phyloP scores from a whole-genome alignment of 805 yeast genomes.

The Kodamaea hsintzibuensis region DNA sequence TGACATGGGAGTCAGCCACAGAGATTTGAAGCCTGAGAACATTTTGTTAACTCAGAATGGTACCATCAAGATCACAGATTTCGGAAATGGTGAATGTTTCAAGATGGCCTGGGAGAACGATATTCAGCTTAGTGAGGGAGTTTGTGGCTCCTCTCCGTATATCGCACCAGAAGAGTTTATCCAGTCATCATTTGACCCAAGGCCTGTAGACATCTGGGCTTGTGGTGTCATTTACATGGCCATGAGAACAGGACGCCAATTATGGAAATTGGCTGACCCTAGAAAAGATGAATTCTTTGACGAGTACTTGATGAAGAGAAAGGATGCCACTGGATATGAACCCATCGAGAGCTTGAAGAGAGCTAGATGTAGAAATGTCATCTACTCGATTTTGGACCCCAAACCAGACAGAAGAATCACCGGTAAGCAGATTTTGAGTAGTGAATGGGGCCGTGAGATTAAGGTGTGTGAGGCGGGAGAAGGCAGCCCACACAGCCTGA shows the following conservation, averaged over 20 bases:
- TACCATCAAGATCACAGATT: slow-evolving; percentile 78
- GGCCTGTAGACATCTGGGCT: slow-evolving; percentile 87
- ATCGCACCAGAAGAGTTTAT: slow-evolving; percentile 88
- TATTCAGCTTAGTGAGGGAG: slow-evolving; percentile 69
- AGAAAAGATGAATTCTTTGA: slow-evolving; percentile 78
- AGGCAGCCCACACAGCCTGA: slow-evolving; percentile 13
- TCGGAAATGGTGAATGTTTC: slow-evolving; percentile 84
- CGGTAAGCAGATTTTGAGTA: slow-evolving; percentile 81
- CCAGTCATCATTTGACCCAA: slow-evolving; percentile 68
- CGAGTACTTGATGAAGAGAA: slow-evolving; percentile 74
- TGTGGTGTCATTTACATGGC: slow-evolving; percentile 94
- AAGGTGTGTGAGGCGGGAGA: slow-evolving; percentile 74
- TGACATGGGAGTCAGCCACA: slow-evolving; percentile 83
- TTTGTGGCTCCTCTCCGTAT: slow-evolving; percentile 86
- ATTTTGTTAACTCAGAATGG: slow-evolving; percentile 73
- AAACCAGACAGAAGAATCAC: slow-evolving; percentile 84
- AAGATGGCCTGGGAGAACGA: slow-evolving; percentile 81
- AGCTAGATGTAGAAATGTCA: slow-evolving; percentile 88
- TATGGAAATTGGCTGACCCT: slow-evolving; percentile 81
- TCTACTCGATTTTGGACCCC: slow-evolving; percentile 92
- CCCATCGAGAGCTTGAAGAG: slow-evolving; percentile 86
- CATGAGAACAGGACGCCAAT: slow-evolving; percentile 89
- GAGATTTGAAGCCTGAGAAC: slow-evolving; percentile 90
- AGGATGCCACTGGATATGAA: slow-evolving; percentile 82
- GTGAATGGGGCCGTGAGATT: slow-evolving; percentile 96